These are phyloP conservation scores for Crotalaria pallida DNA, from an alignment of 306 rosid genomes.

Conservation along the genomic window DNA sequence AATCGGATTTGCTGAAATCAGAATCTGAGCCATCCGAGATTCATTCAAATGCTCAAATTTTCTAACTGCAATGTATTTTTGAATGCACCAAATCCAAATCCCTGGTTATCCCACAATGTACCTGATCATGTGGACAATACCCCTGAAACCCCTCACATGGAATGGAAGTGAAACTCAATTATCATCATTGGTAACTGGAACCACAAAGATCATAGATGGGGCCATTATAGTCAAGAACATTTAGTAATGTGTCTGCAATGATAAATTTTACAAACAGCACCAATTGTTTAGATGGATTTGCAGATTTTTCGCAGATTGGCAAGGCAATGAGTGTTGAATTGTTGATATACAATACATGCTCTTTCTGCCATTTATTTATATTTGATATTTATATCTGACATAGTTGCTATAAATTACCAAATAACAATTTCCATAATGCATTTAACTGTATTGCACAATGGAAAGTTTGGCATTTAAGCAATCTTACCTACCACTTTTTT, in stretches of 20 bases:
- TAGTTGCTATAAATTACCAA: constrained; percentile 30
- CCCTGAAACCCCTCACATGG: constrained; percentile 21
- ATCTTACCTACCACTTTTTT: background rate
- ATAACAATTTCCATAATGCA: background rate
- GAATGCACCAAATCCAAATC: no score
- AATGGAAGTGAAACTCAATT: constrained; percentile 14
- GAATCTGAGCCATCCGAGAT: no score
- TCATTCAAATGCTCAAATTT: no score
- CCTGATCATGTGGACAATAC: background rate
- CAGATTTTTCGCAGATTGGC: constrained; percentile 5
- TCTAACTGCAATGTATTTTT: no score
- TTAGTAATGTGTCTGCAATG: constrained; percentile 14
- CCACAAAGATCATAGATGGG: constrained; percentile 1
- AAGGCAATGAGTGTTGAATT: background rate
- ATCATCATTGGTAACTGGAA: constrained; percentile 25
- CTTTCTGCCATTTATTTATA: background rate
- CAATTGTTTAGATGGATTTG: constrained; percentile 1
- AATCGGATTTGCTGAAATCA: no score
- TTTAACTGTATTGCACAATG: background rate
- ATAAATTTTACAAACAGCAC: constrained; percentile 1
- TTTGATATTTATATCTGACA: constrained; percentile 24
- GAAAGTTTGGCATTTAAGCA: constrained; percentile 13
- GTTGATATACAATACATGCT: background rate
- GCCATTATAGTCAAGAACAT: constrained; percentile 11
- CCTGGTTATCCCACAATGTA: background rate